A percentile compares a stretch with the other conserved stretches of the same genome.
Evolutionary conservation across 2,329 filamentous ascomycete genomes (phyloP).

Genomic region (Colletotrichum orbiculare): DNA sequence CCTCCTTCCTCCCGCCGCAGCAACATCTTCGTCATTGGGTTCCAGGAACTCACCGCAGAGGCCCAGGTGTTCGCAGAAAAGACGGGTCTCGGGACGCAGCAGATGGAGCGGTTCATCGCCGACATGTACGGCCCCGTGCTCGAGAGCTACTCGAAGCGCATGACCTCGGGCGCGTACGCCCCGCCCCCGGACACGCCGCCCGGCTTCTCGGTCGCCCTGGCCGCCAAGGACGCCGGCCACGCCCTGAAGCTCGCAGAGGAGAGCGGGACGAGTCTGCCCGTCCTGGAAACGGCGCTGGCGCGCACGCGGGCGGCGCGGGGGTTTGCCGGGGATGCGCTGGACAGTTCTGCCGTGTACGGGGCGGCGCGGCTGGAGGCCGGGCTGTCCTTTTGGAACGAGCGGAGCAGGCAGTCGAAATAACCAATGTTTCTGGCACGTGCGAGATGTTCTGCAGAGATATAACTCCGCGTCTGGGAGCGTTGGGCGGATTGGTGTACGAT

Average conservation of each 20-base stretch:
- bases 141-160: conserved; percentile 42
- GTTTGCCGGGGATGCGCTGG: conserved; percentile 28
- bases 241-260: conserved; percentile 28
- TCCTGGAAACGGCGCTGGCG: conserved; percentile 24
- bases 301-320: conserved; percentile 26
- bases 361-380: conserved; percentile 28
- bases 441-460: too few relatives aligned
- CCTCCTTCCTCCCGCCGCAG: conserved; percentile 33
- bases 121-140: conserved; percentile 44
- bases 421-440: too few relatives aligned
- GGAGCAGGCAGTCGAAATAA: conserved; percentile 28
- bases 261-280: conserved; percentile 21
- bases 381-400: conserved; percentile 33
- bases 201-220: conserved; percentile 29
- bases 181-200: conserved; percentile 36
- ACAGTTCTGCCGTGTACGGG: conserved; percentile 29
- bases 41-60: conserved; percentile 44
- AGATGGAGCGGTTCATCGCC: conserved; percentile 43
- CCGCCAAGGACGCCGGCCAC: conserved; percentile 27
- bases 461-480: too few relatives aligned
- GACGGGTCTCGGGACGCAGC: conserved; percentile 40
- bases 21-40: conserved; percentile 47
- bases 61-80: conserved; percentile 46
- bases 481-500: too few relatives aligned
- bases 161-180: conserved; percentile 44